Evolutionary conservation across 495 filamentous ascomycete genomes (phyloP), one percentile per base, ranked within the genome.

Genomic region (Podospora pseudocomata): DNA sequence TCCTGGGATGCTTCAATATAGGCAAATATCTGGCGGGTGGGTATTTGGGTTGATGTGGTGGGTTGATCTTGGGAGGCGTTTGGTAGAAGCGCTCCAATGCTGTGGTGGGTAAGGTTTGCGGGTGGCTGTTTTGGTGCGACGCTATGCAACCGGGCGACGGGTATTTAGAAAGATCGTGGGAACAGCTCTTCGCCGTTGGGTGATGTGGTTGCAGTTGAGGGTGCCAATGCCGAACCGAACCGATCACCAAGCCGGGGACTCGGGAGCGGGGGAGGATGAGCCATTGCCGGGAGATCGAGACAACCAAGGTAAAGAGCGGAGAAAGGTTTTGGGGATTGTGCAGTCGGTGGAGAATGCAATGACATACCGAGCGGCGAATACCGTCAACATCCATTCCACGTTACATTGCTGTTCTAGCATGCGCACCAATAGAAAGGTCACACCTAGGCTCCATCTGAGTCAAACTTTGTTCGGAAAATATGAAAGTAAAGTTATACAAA

Each of bases 61-160:
- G 4, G 19, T 20, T 58, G 56, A 27, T 58, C 56, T 28, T 28
- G 16, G 59, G 28, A 28, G 20, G 28, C 26, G 59, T 30, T 16
- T 27, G 23, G 18, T 61, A 27, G 23, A 61, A 61, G 59, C 59
- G 59, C 59, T 61, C 59, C 59, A 61, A 61, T 61, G 27, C 23
- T 18, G 59, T 9, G 39, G 39, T 61, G n/a, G 55, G 55, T 9
- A 26, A 58, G n/a, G 55, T 58, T 19, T 19, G n/a, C 4, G 6
- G 55, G 54, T 20, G 54, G 55, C n/a, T 58, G 55, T 58, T 3
- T 11, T 16, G 15, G 15, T 49, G 15, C 39, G 23, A 58, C 55
- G n/a, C 23, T 26, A 58, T 26, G 55, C 55, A 58, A 0, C 19
- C 19, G 55, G n/a, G 7, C 5, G 55, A 19, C 55, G 55, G n/a